A percentile compares a stretch with the other conserved stretches of the same genome.
These are phyloP conservation scores for Fusarium setosum DNA, from an alignment of 2,329 filamentous ascomycete species.

Conservation along the genomic window DNA sequence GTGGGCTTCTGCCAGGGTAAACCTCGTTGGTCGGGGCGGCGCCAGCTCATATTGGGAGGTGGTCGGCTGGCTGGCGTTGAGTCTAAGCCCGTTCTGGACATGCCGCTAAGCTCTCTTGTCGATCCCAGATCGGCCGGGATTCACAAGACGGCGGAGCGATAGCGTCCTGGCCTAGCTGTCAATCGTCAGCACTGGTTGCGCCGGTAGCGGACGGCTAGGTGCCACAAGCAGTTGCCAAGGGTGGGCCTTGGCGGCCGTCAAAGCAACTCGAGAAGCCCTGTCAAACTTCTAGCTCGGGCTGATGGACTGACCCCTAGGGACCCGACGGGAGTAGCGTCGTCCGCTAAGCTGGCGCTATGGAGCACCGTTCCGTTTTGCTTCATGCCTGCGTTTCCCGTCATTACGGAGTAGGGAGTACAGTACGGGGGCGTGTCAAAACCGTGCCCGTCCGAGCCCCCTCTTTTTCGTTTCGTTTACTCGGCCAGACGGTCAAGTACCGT, in stretches of 20 bases:
- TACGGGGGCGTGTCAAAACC: slow-evolving; percentile 9
- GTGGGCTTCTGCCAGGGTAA: slow-evolving; percentile 15
- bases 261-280: slow-evolving; percentile 40
- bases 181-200: slow-evolving; percentile 38
- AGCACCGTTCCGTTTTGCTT: slow-evolving; percentile 10
- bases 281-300: slow-evolving; percentile 40
- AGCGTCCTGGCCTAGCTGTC: slow-evolving; percentile 39
- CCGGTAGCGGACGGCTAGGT: slow-evolving; percentile 33
- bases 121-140: slow-evolving; percentile 43
- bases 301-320: slow-evolving; percentile 20
- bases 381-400: slow-evolving; percentile 1
- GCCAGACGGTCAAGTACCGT: slow-evolving; percentile 9
- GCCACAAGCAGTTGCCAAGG: slow-evolving; percentile 24
- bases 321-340: not conserved
- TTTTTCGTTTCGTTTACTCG: slow-evolving; percentile 1
- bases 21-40: slow-evolving; percentile 17
- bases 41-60: slow-evolving; percentile 18
- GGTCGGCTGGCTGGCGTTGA: not conserved
- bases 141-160: slow-evolving; percentile 24
- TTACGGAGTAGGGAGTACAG: not conserved
- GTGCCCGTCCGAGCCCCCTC: not conserved
- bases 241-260: slow-evolving; percentile 26
- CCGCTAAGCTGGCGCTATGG: not conserved
- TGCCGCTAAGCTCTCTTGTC: slow-evolving; percentile 32
- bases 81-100: slow-evolving; percentile 21